phyloP scores from a whole-genome alignment of 768 basidiomycete genomes.

The Rubroboletus pulcherrimus region DNA sequence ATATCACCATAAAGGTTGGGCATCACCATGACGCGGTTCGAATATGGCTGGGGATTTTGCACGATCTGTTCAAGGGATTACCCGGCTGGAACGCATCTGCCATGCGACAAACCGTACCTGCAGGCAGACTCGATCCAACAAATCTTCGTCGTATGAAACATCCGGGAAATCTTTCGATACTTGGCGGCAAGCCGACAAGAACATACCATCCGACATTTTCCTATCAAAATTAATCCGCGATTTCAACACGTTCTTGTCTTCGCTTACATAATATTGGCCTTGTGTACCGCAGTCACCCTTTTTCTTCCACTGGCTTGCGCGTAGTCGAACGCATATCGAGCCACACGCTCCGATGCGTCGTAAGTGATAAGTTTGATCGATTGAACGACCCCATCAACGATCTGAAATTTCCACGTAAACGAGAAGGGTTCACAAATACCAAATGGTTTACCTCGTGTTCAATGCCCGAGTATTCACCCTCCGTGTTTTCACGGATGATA shows the following conservation, averaged over 20 bases:
- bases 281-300: constrained; percentile 97
- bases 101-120: constrained; percentile 47
- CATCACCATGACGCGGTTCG: constrained; percentile 99
- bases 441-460: constrained; percentile 81
- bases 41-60: constrained; percentile 88
- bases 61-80: constrained; percentile 57
- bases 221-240: constrained; percentile 39
- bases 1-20: constrained; percentile 97
- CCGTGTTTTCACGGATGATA: constrained; percentile 98
- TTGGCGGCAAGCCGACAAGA: constrained; percentile 94
- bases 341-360: constrained; percentile 98
- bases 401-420: constrained; percentile 39
- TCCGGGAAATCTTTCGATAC: constrained; percentile 95
- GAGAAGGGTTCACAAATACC: background rate
- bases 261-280: constrained; percentile 96
- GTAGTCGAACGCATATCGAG: constrained; percentile 97
- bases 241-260: background rate
- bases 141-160: constrained; percentile 92
- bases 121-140: constrained; percentile 94
- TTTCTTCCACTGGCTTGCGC: constrained; percentile 84
- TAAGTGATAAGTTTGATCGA: constrained; percentile 99
- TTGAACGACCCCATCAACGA: constrained; percentile 97
- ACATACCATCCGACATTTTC: constrained; percentile 99
- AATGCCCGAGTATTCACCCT: constrained; percentile 99
- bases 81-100: background rate